Base-by-base conservation (phyloP, 306 rosid genomes). In the Astragalus glycyphyllos region DNA sequence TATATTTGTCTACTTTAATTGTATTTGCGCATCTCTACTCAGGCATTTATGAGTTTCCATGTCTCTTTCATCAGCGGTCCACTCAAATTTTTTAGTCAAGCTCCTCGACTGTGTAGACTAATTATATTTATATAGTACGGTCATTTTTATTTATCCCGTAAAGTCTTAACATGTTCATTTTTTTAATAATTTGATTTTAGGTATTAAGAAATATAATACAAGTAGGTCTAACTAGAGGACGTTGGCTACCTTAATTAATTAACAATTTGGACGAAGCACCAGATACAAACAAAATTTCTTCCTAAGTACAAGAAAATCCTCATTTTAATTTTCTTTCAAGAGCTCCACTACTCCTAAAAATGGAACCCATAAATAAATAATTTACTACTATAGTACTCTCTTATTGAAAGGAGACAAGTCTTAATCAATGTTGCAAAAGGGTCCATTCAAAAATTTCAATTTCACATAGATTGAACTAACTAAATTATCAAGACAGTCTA, bases 401-500 rank as follows among this genome's bases (percentile, higher is more conserved):
- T 48, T 70, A 48, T 38, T 35, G 72, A 65, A 61, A 73, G 78
- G 81, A 82, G 86, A 71, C 57, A 54, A 23, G 87, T 86, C 87
- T 32, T 73, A 70, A 72, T 88, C 84, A 72, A 65, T 20, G 59
- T 51, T 47, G 8, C 66, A 49, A 59, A 55, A 46, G 66, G 37
- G 76, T 68, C 68, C 42, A 75, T 40, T 74, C 80, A 58, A 49
- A 48, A 67, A 9, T 49, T 31, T 72, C 45, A 45, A 49, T 64
- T 59, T 60, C 79, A 68, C 13, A 40, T 58, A 59, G 78, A 77
- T 84, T 35, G 77, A 81, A 80, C 86, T 74, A 89, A 84, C 84
- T 55, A 73, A 77, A 85, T 72, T 68, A 77, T 49, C 74, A 79
- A 83, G 90, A 88, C 68, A 63, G 63, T 68, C 72, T 82, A 92